phyloP scores from a whole-genome alignment of 495 filamentous ascomycete species.

The Terfezia boudieri region DNA sequence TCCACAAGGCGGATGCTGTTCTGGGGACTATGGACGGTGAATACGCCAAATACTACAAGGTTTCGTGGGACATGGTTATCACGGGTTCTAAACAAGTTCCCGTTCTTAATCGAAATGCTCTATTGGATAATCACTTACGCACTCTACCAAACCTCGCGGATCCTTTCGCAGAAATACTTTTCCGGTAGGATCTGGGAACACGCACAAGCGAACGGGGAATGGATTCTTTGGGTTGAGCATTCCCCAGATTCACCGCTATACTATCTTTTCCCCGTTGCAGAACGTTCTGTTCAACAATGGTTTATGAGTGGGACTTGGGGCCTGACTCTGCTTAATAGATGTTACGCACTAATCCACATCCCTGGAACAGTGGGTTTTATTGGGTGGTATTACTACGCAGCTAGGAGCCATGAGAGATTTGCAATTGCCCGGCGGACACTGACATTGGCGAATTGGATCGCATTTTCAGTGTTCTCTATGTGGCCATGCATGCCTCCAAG shows the following conservation, averaged over 20 bases:
- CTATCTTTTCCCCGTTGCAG: conserved; percentile 33
- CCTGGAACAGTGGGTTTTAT: conserved; percentile 44
- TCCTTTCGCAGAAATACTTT: conserved; percentile 35
- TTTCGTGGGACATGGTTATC: conserved; percentile 35
- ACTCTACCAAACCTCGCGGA: conserved; percentile 38
- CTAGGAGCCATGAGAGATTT: conserved; percentile 32
- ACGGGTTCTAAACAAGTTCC: conserved; percentile 41
- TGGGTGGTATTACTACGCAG: conserved; percentile 43
- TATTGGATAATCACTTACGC: conserved; percentile 56
- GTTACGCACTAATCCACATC: conserved; percentile 44
- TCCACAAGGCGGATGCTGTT: conserved; percentile 25
- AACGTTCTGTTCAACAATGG: conserved; percentile 35
- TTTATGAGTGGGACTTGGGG: conserved; percentile 34
- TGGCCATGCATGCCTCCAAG: conserved; percentile 46
- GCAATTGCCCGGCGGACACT: conserved; percentile 36
- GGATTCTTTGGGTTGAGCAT: conserved; percentile 40
- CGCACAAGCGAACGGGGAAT: conserved; percentile 39
- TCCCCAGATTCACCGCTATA: conserved; percentile 22
- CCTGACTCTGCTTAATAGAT: conserved; percentile 37
- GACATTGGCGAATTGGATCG: conserved; percentile 39
- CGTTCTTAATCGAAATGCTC: conserved; percentile 59
- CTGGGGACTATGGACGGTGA: conserved; percentile 24
- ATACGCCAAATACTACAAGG: conserved; percentile 35
- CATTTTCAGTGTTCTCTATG: conserved; percentile 37
- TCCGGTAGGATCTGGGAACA: conserved; percentile 42